Base-by-base conservation (phyloP, 108 stramenopile species). In the Hondaea fermentalgiana region DNA sequence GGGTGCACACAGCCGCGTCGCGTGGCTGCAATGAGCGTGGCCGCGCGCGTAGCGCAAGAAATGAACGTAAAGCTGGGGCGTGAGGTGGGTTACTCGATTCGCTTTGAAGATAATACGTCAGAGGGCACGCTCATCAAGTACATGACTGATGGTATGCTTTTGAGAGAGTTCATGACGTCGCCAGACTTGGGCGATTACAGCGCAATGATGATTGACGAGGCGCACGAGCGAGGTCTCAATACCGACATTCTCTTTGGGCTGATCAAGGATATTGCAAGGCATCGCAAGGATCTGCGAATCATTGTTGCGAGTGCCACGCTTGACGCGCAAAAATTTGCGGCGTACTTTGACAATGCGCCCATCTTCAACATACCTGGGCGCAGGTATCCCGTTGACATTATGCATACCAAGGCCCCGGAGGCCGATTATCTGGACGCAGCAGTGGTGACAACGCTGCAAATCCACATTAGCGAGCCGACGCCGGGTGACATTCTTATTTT, bases 391-490 rank as follows among this genome's bases (percentile, higher is more conserved):
- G 96, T 97, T 3, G 97, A 97, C 57, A 96, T 98, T 72, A 95
- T 97, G 87, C 99, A 98, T 94, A 99, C 99, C 5, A 99, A 98
- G 91, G 95, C 97, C 6, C 99, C 99, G 25, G 99, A 99, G 92
- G 98, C 99, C 8, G 98, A 99, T 90, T 99, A 99, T 88, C 96
- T 99, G 35, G 99, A 99, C 91, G 99, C 99, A 4, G 95, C 97
- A n/a, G 97, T 99, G 59, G 98, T 99, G 10, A 98, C 98, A 5
- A 95, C 97, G 2, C 89, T 99, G 55, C 99, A 99, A 91, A 97
- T 98, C 76, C 99, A 99, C 90, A 95, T 99, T 58, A 95, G 97
- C 42, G 98, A 99, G 91, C 97, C 97, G 2, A 90, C 98, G 14
- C 95, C 97, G 59, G 99, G 99, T 16, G 99, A 99, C 91, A 95